Evolutionary conservation across 257 asterid genomes (phyloP).

Genomic region (Linderniella brevidens): DNA sequence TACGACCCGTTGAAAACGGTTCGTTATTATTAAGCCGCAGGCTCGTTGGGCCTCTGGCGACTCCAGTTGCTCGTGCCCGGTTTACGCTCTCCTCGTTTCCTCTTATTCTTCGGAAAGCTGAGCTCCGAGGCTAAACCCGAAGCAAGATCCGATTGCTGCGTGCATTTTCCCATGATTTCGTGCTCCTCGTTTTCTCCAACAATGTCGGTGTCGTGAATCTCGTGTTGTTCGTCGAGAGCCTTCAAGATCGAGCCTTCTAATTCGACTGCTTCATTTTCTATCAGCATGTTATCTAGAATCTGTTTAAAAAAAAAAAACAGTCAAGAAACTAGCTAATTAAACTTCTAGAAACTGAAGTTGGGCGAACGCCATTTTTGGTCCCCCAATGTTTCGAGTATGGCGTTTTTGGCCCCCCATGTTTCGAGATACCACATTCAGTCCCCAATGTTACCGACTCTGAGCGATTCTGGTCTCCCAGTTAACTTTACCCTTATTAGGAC

Average conservation of each 20-base stretch:
- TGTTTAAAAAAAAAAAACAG: conserved; percentile 6
- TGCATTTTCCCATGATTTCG: conserved; percentile 15
- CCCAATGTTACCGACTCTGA: no score
- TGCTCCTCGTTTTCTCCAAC: conserved; percentile 32
- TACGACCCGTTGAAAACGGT: no score
- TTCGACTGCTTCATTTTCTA: conserved; percentile 42
- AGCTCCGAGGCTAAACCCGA: conserved; percentile 35
- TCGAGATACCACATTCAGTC: no score
- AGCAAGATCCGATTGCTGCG: conserved; percentile 20
- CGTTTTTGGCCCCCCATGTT: no score
- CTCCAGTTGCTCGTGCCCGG: conserved; percentile 61
- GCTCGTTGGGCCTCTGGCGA: conserved; percentile 41
- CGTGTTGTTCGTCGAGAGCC: no score
- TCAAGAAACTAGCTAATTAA: not conserved
- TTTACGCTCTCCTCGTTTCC: conserved; percentile 82
- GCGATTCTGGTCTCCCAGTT: no score
- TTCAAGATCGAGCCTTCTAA: conserved; percentile 23
- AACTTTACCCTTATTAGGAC: no score
- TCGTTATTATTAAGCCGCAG: conserved; percentile 9
- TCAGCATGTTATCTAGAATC: conserved; percentile 70
- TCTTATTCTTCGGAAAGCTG: conserved; percentile 52
- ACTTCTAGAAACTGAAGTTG: not conserved
- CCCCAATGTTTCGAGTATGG: no score
- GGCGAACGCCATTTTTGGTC: no score
- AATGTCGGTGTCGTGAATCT: conserved; percentile 2